Evolutionary conservation across 148 eudicot species (phyloP).

Genomic region (Silene conica): DNA sequence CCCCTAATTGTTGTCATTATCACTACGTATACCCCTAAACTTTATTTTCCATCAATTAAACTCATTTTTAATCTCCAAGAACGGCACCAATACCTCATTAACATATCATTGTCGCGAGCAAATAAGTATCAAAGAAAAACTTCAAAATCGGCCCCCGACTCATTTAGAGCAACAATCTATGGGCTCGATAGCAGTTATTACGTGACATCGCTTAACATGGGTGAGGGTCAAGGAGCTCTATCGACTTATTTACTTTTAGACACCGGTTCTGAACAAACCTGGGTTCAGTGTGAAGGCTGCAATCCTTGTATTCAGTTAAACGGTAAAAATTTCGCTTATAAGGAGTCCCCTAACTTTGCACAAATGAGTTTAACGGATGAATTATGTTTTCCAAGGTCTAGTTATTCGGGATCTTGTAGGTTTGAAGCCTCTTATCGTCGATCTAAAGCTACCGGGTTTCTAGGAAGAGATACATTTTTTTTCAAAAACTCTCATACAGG

Average conservation of each 20-base stretch:
- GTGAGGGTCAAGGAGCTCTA: background rate
- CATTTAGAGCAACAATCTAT: background rate
- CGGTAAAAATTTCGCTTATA: background rate
- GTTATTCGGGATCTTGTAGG: background rate
- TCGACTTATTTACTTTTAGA: conserved; percentile 7
- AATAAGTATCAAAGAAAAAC: background rate
- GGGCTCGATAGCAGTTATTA: conserved; percentile 10
- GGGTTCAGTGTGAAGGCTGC: conserved; percentile 19
- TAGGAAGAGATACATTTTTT: conserved; percentile 13
- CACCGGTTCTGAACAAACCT: conserved; percentile 8
- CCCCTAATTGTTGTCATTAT: too few species aligned
- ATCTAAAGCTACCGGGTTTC: background rate
- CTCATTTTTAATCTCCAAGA: background rate
- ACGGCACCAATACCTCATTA: background rate
- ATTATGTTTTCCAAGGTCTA: background rate
- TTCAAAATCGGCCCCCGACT: background rate
- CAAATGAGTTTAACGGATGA: conserved; percentile 3
- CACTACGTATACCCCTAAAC: too few species aligned
- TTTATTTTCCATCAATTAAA: too few species aligned
- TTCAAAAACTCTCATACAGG: background rate
- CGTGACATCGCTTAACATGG: background rate
- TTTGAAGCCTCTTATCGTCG: too few species aligned
- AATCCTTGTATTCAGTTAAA: conserved; percentile 9
- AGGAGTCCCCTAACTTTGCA: background rate
- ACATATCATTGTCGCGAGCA: background rate